phyloP scores from a whole-genome alignment of 2,329 filamentous ascomycete genomes.

The Domatiomyces globalis region DNA sequence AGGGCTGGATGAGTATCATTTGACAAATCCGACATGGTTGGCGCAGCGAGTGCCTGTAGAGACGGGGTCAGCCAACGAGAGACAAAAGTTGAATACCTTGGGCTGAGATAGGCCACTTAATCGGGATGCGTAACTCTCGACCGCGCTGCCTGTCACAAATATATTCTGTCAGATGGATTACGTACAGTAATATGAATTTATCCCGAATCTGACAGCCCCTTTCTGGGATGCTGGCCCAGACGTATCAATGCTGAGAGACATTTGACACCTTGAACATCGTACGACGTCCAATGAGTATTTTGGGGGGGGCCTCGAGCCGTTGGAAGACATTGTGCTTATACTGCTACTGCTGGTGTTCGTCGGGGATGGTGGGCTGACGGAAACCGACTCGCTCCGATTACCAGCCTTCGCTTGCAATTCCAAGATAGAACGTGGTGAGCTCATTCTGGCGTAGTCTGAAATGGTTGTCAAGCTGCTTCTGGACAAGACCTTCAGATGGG shows the following conservation, averaged over 20 bases:
- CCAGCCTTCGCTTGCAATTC: slow-evolving; percentile 13
- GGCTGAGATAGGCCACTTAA: too few species aligned
- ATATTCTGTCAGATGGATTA: slow-evolving; percentile 17
- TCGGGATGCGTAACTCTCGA: too few species aligned
- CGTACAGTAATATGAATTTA: slow-evolving; percentile 36
- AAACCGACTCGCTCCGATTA: slow-evolving; percentile 6
- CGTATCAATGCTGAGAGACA: slow-evolving; percentile 29
- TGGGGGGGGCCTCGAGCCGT: slow-evolving; percentile 3
- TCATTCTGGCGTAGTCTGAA: slow-evolving; percentile 3
- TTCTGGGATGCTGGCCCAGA: slow-evolving; percentile 20
- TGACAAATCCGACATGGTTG: slow-evolving; percentile 17
- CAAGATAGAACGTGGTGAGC: slow-evolving; percentile 13
- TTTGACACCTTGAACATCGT: slow-evolving; percentile 35
- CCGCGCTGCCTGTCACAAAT: too few species aligned
- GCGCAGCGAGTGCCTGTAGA: slow-evolving; percentile 11
- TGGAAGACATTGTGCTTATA: slow-evolving; percentile 14
- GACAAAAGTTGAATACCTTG: too few species aligned
- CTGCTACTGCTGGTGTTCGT: slow-evolving; percentile 14
- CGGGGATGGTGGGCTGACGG: slow-evolving; percentile 1
- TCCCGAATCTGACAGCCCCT: slow-evolving; percentile 32
- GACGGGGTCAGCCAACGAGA: too few species aligned
- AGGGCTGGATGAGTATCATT: slow-evolving; percentile 6
- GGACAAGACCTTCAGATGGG: too few species aligned
- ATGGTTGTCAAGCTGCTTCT: background rate
- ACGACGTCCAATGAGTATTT: slow-evolving; percentile 27